These are phyloP conservation scores for Penicillium sp. DNA, from an alignment of 2,329 filamentous ascomycete species.

Conservation along the genomic window DNA sequence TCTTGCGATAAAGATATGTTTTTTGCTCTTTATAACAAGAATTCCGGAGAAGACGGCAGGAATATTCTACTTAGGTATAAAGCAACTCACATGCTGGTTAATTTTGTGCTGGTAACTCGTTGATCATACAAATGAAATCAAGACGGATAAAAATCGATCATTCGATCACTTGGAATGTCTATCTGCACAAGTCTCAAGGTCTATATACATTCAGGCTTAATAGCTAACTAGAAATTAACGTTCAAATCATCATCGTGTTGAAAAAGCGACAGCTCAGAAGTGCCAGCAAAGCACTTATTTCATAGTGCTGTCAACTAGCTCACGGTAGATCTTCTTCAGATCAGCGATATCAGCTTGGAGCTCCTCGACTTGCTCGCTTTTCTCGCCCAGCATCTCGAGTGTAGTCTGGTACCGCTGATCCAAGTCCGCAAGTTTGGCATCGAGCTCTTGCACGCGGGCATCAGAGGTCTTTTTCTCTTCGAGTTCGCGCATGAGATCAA, in stretches of 20 bases:
- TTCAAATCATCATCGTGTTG: neutral
- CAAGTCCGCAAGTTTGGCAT: conserved; percentile 62
- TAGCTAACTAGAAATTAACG: conserved; percentile 22
- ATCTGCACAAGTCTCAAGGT: no score
- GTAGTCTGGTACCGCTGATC: conserved; percentile 81
- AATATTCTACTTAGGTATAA: no score
- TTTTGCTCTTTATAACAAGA: no score
- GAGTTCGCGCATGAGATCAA: conserved; percentile 77
- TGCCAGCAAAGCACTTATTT: conserved; percentile 42
- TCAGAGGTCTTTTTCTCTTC: conserved; percentile 62
- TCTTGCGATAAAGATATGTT: no score
- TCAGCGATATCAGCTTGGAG: conserved; percentile 81
- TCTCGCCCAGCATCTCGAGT: conserved; percentile 91
- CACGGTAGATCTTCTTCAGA: conserved; percentile 92
- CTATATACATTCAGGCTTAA: conserved; percentile 33
- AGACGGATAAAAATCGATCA: no score
- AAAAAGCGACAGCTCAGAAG: neutral
- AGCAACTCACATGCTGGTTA: no score
- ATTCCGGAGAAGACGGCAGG: no score
- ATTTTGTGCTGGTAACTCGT: no score
- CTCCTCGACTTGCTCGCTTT: conserved; percentile 92
- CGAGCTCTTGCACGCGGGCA: conserved; percentile 57
- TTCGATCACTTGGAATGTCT: no score
- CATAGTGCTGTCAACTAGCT: conserved; percentile 79
- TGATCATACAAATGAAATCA: no score